A percentile compares a stretch with the other conserved stretches of the same genome.
Conservation (phyloP, 345 rosid genomes). For the Cardiospermum halicacabum region DNA sequence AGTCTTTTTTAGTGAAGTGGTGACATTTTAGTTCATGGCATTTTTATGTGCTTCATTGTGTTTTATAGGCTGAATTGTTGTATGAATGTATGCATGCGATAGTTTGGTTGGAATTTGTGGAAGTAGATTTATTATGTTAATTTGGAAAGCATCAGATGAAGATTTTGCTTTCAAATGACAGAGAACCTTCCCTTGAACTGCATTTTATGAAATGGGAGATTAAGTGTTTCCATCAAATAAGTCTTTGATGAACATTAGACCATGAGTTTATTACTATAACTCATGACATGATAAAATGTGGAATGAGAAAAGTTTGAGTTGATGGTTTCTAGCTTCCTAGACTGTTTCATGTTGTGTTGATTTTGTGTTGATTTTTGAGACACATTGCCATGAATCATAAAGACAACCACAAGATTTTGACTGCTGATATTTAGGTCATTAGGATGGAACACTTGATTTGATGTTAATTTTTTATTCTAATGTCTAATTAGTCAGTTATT, state of each 20-base stretch:
- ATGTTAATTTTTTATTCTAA: too few relatives aligned
- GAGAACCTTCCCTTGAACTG: not conserved
- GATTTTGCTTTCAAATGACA: not conserved
- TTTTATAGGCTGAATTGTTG: not conserved
- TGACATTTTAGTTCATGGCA: not conserved
- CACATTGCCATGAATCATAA: not conserved
- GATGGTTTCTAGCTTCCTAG: not conserved
- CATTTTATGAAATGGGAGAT: conserved; percentile 2
- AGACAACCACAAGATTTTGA: not conserved
- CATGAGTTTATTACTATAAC: too few relatives aligned
- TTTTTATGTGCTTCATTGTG: not conserved
- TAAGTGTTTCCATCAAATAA: not conserved
- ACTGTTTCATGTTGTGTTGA: not conserved
- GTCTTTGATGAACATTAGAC: not conserved
- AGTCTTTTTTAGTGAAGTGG: not conserved
- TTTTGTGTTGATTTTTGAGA: not conserved
- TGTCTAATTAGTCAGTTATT: too few relatives aligned
- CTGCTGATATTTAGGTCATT: not conserved
- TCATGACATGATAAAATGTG: not conserved
- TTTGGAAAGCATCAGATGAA: not conserved
- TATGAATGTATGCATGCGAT: not conserved
- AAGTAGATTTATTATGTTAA: not conserved
- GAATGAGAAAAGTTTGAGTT: not conserved
- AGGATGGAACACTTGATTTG: not conserved
- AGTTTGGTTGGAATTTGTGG: not conserved